Percentiles rank a stretch among this genome's conserved stretches.
Conservation (phyloP, 176 grass and related monocot genomes). For the Hyparrhenia diplandra region DNA sequence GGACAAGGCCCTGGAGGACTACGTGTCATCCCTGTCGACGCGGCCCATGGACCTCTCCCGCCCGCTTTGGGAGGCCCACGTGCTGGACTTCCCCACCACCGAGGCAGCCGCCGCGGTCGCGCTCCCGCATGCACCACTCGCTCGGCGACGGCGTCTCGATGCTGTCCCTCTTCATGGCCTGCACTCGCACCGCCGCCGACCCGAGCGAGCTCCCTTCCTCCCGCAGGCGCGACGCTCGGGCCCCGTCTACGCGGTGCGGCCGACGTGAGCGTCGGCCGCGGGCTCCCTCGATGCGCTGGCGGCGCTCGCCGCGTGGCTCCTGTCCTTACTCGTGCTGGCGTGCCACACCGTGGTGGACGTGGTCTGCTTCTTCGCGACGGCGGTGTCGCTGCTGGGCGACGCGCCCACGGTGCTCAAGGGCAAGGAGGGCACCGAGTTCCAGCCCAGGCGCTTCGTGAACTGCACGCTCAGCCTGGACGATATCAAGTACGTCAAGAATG, state of each 20-base stretch:
- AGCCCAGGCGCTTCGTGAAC: constrained; percentile 60
- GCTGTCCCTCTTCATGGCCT: constrained; percentile 79
- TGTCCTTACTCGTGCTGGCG: constrained; percentile 30
- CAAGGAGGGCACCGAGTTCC: constrained; percentile 50
- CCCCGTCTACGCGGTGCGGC: constrained; percentile 26
- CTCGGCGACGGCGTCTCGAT: constrained; percentile 87
- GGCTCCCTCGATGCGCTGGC: not conserved
- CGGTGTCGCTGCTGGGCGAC: constrained; percentile 34
- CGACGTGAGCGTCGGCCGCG: not conserved
- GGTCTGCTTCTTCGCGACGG: constrained; percentile 33
- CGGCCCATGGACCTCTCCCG: constrained; percentile 48
- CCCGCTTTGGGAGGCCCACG: constrained; percentile 86
- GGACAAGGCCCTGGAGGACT: constrained; percentile 58
- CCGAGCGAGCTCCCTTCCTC: not conserved
- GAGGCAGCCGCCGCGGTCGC: constrained; percentile 46
- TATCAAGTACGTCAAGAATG: constrained; percentile 71
- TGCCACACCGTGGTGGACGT: constrained; percentile 70
- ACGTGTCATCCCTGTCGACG: constrained; percentile 63
- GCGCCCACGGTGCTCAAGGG: constrained; percentile 57
- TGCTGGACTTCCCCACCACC: constrained; percentile 81
- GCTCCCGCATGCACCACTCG: constrained; percentile 78
- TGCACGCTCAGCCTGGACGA: constrained; percentile 68
- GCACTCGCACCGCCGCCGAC: constrained; percentile 44
- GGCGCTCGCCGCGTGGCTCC: constrained; percentile 13
- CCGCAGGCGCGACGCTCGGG: constrained; percentile 10